A percentile compares a stretch with the other conserved stretches of the same genome.
Evolutionary conservation across 768 basidiomycete species (phyloP).

Genomic region (Mycena polygramma): DNA sequence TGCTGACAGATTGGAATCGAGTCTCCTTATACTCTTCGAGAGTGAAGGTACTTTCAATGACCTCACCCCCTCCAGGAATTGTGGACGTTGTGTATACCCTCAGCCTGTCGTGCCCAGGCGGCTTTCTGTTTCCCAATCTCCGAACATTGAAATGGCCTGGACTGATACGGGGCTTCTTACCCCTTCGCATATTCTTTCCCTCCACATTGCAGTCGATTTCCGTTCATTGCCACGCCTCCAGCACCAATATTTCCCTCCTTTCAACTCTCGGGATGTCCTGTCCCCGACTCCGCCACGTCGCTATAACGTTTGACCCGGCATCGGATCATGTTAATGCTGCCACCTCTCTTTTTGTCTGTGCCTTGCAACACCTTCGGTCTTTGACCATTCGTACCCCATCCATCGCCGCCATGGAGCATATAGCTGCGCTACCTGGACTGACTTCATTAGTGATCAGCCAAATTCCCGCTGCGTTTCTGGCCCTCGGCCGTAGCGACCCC

Average conservation of each 20-base stretch:
- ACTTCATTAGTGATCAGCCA: neutral
- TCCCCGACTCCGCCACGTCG: neutral
- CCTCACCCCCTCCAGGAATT: too few species aligned
- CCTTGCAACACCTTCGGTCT: neutral
- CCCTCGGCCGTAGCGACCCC: too few species aligned
- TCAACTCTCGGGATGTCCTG: neutral
- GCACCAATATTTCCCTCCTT: neutral
- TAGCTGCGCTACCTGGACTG: neutral
- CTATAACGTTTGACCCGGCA: neutral
- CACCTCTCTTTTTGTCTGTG: neutral
- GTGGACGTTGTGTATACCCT: neutral
- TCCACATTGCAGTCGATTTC: neutral
- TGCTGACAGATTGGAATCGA: neutral
- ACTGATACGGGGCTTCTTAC: neutral
- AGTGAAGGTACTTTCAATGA: neutral
- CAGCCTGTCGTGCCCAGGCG: neutral
- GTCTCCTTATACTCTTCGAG: neutral
- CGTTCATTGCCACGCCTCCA: neutral
- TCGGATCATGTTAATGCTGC: neutral
- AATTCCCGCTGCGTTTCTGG: too few species aligned
- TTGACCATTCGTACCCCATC: neutral
- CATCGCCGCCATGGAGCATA: neutral
- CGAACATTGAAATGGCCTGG: neutral
- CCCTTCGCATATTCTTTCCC: neutral
- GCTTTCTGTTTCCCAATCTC: neutral